Base-by-base conservation (phyloP, 257 asterid species). In the Ocimum tenuiflorum region DNA sequence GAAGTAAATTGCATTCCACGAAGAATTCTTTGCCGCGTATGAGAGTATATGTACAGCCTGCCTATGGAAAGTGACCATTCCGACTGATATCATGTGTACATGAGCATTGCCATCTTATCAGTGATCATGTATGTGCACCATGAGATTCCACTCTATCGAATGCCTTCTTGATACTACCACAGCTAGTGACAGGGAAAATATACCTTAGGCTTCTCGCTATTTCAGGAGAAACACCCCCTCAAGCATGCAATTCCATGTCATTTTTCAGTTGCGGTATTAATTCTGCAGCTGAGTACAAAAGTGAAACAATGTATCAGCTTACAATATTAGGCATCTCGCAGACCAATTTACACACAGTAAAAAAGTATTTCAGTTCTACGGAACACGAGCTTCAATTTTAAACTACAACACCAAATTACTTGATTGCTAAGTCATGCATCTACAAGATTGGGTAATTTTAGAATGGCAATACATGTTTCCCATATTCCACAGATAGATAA, bases 21-120 rank as follows among this genome's bases (percentile, higher is more conserved):
- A 33, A 35, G 52, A 39, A 6, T 29, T 46, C 13, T 24, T 56
- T 29, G 60, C 41, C 6, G 17, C 13, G 14, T 53, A 42, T 53
- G 17, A 48, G 29, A 47, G 51, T 43, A 71, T 53, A 66, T 56
- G 13, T 48, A 51, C 36, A 52, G 46, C 70, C 67, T 65, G 68
- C 60, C 63, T 58, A 33, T 12, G 1, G 48, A 33, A 65, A 48
- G 47, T 20, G 52, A 64, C 61, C 4, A 39, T 27, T 58, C 41
- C n/a, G 31, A 57, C 9, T 3, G 45, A 63, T 46, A 36, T 55
- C 23, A 10, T 24, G 41, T 14, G 60, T 48, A 35, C 19, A 59
- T 1, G 31, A 39, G 46, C 20, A 62, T 36, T 33, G 8, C 41
- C 46, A 8, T 7, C 47, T 55, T n/a, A 53, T 46, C 41, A 23